Evolutionary conservation across 305 asterid species (phyloP), one percentile per base, ranked within the genome.

Genomic region (Striga hermonthica): DNA sequence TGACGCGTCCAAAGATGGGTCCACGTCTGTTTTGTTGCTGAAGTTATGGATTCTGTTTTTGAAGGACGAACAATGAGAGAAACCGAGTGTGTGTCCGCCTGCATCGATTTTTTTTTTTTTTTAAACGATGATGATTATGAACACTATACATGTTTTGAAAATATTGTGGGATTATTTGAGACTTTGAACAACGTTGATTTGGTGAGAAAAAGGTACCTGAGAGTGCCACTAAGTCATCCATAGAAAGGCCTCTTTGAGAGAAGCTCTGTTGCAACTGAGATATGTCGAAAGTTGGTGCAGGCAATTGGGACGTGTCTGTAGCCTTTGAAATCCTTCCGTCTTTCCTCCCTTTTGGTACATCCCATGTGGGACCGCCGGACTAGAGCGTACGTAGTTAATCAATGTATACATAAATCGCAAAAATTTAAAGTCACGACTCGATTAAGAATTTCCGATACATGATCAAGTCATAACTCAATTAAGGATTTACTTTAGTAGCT

Each of bases 301-400:
- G 95, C 36, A 86, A 41, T 63, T 76, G 81, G 52, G 57, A 14
- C 6, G 84, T 70, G 10, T 86, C 95, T 9, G 43, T 68, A 0
- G 88, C 86, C 70, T 73, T 76, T 8, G 95, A 84, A 41, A 62
- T 61, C 74, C 83, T 68, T 57, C 95, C 95, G 72, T 86, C 90
- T 71, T 80, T 82, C 67, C 95, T 77, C 5, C 95, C 95, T 61
- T 84, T 86, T 4, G 88, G 84, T 57, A 86, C 86, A 5, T 72
- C 72, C 84, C 86, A 81, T 1, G 57, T 74, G 3, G 86, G 86
- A 14, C 86, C 86, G 53, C 84, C 84, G 6, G 86, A 79, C 84
- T 81, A 57, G 9, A 22, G 22, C n/a, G 8, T 12, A 53, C n/a
- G 8, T 12, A 48, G 47, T 49, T 36, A 48, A n/a, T 48, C 6